Conservation (phyloP, 2,329 filamentous ascomycete genomes). For the Botrytis galanthina region DNA sequence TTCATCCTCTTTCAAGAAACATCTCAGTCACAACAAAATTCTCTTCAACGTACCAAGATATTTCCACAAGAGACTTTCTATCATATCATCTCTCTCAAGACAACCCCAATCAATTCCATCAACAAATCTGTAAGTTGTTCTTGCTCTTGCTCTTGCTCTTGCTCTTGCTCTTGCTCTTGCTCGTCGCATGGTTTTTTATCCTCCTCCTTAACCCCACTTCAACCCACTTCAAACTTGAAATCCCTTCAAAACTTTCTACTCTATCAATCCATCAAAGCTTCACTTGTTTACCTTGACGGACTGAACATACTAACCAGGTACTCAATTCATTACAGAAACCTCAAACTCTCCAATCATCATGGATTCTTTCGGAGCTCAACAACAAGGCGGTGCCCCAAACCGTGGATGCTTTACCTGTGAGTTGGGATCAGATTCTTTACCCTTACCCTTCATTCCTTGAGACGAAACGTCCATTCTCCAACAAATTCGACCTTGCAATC, state of each 20-base stretch:
- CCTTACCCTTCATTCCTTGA: conserved; percentile 25
- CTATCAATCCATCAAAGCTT: not conserved
- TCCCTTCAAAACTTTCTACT: conserved; percentile 1
- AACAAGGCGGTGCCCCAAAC: conserved; percentile 33
- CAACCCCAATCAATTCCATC: not conserved
- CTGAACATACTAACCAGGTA: conserved; percentile 15
- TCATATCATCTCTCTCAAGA: not conserved
- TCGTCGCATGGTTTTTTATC: not conserved
- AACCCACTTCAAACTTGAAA: conserved; percentile 5
- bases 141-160: not conserved
- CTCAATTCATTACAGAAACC: conserved; percentile 22
- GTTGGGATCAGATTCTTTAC: conserved; percentile 34
- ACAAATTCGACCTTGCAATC: not conserved
- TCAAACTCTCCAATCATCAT: conserved; percentile 28
- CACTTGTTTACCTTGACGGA: not conserved
- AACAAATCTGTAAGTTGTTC: conserved; percentile 6
- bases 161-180: not conserved
- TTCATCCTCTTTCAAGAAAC: not conserved
- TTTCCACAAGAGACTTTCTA: not conserved
- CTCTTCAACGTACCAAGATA: not conserved
- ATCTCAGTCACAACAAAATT: not conserved
- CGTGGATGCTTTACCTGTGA: conserved; percentile 53
- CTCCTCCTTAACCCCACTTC: conserved; percentile 17
- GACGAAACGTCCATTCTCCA: not conserved
- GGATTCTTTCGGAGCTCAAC: conserved; percentile 34